Conservation (phyloP, 768 basidiomycete species). For the Leccinum rimulosum region DNA sequence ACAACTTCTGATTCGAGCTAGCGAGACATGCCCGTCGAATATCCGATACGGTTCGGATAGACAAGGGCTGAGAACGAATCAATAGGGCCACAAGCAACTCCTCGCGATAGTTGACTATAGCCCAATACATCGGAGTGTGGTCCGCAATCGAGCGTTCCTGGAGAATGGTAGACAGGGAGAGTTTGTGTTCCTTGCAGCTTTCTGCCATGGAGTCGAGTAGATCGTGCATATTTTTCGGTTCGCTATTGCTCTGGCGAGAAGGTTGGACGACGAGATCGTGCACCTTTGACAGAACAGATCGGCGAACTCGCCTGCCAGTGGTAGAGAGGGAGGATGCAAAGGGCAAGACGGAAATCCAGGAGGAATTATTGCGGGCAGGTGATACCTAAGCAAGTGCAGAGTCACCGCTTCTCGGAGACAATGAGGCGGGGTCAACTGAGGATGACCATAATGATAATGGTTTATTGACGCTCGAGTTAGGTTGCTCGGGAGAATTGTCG, state of each 20-base stretch:
- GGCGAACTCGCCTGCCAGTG: constrained; percentile 41
- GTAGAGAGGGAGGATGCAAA: constrained; percentile 29
- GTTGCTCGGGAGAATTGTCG: neutral
- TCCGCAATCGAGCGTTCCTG: constrained; percentile 23
- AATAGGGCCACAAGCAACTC: constrained; percentile 51
- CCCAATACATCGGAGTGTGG: constrained; percentile 33
- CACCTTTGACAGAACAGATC: constrained; percentile 49
- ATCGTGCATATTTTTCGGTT: constrained; percentile 21
- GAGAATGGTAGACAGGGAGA: constrained; percentile 36
- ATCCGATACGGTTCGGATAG: constrained; percentile 48
- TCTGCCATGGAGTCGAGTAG: constrained; percentile 62
- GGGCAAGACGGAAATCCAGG: constrained; percentile 32
- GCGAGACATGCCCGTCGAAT: constrained; percentile 63
- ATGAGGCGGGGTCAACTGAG: neutral
- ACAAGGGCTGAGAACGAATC: constrained; percentile 45
- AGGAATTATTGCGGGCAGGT: constrained; percentile 6
- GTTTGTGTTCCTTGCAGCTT: constrained; percentile 49
- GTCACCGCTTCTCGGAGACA: neutral
- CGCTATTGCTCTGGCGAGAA: neutral
- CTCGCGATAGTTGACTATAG: constrained; percentile 34
- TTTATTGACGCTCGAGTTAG: neutral
- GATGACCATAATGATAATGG: neutral
- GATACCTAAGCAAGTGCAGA: neutral
- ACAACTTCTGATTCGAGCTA: constrained; percentile 26
- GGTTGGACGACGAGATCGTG: constrained; percentile 45